Conservation (phyloP, 2,329 filamentous ascomycete species). For the Allantophomopsis cytisporea region DNA sequence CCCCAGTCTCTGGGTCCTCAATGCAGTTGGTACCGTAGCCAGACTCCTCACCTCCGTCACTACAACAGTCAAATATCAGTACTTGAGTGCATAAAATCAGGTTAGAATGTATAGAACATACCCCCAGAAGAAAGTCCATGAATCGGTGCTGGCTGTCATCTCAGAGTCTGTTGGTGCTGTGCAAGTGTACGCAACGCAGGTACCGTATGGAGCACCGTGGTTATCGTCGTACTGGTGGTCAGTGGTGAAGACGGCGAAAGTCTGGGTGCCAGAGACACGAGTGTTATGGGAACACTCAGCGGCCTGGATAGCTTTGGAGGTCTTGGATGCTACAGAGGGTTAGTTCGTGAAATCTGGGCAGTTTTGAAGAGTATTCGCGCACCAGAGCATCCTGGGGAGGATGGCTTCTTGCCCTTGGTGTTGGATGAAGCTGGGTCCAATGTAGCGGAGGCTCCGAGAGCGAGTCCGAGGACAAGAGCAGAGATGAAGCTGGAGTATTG, state of each 20-base stretch:
- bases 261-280: slow-evolving; percentile 18
- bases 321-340: slow-evolving; percentile 14
- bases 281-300: slow-evolving; percentile 25
- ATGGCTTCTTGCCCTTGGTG: slow-evolving; percentile 17
- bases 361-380: background rate
- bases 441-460: slow-evolving; percentile 8
- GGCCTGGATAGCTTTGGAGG: slow-evolving; percentile 22
- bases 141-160: slow-evolving; percentile 20
- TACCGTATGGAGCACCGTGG: slow-evolving; percentile 32
- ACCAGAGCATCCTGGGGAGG: slow-evolving; percentile 18
- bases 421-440: slow-evolving; percentile 20
- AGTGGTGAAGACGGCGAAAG: slow-evolving; percentile 22
- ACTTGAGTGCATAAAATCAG: no score
- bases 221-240: slow-evolving; percentile 29
- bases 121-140: slow-evolving; percentile 28
- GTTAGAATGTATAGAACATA: slow-evolving; percentile 2
- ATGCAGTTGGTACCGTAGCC: slow-evolving; percentile 24
- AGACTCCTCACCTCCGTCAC: slow-evolving; percentile 13
- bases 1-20: slow-evolving; percentile 12
- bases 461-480: no score
- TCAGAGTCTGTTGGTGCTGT: slow-evolving; percentile 16
- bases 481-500: no score
- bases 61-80: slow-evolving; percentile 6
- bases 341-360: background rate
- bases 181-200: slow-evolving; percentile 28